Conservation (phyloP, 257 asterid species). For the Oldenlandia corymbosa region DNA sequence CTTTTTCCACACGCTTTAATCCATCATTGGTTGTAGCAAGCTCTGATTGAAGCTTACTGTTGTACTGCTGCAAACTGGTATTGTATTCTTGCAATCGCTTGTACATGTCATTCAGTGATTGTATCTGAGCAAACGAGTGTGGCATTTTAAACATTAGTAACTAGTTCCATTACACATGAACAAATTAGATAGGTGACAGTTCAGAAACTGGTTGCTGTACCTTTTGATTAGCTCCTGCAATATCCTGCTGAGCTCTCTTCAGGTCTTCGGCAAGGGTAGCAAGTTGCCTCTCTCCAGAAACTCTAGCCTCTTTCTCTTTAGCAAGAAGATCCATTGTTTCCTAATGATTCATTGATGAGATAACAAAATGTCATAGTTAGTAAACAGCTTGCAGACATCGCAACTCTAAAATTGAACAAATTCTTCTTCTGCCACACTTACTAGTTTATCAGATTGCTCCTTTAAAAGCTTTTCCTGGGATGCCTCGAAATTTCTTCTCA, state of each 20-base stretch:
- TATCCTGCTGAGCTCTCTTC: constrained; percentile 60
- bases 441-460: constrained; percentile 71
- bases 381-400: too few relatives aligned
- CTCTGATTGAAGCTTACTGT: constrained; percentile 79
- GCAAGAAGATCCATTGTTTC: constrained; percentile 64
- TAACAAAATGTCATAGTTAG: constrained; percentile 4
- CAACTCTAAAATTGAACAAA: background rate
- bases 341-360: constrained; percentile 29
- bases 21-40: constrained; percentile 55
- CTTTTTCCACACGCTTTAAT: constrained; percentile 74
- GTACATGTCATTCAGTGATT: constrained; percentile 61
- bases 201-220: constrained; percentile 20
- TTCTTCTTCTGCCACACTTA: constrained; percentile 21
- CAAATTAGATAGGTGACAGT: background rate
- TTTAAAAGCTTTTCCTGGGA: constrained; percentile 62
- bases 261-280: constrained; percentile 71
- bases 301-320: constrained; percentile 65
- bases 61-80: constrained; percentile 83
- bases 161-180: background rate
- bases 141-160: background rate
- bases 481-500: constrained; percentile 59
- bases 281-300: constrained; percentile 63
- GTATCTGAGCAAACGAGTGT: constrained; percentile 43
- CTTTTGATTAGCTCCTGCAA: constrained; percentile 53
- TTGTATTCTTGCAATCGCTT: constrained; percentile 80